Conservation (phyloP, 1,139 yeast species). For the Arxiozyma slooffiae region DNA sequence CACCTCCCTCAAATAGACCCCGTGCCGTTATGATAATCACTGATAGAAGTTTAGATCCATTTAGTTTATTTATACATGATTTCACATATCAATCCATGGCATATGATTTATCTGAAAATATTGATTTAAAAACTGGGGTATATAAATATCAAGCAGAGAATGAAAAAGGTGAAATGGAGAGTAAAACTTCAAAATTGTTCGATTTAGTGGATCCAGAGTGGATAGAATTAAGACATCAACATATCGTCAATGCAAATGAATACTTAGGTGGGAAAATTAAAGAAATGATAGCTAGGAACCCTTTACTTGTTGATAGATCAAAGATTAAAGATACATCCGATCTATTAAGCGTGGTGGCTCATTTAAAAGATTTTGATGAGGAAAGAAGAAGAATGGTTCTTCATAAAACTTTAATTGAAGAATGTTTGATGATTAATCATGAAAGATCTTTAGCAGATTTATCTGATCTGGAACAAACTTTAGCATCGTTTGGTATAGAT, state of each 20-base stretch:
- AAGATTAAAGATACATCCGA: conserved; percentile 54
- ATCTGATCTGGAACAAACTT: conserved; percentile 65
- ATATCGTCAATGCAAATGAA: conserved; percentile 69
- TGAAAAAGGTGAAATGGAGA: conserved; percentile 46
- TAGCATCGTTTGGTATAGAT: conserved; percentile 64
- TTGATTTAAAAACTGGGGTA: conserved; percentile 38
- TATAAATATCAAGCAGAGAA: conserved; percentile 55
- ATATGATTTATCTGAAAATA: conserved; percentile 47
- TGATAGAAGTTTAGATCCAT: conserved; percentile 76
- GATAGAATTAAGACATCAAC: conserved; percentile 63
- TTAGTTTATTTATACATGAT: conserved; percentile 81
- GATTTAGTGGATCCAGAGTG: conserved; percentile 64
- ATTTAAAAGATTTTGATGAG: conserved; percentile 56
- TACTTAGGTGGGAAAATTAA: conserved; percentile 50
- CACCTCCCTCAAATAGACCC: conserved; percentile 44
- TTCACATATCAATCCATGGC: conserved; percentile 93
- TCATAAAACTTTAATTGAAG: conserved; percentile 53
- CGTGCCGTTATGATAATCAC: conserved; percentile 66
- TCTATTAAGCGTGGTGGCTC: conserved; percentile 56
- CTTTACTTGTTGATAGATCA: conserved; percentile 54
- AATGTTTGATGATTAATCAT: conserved; percentile 45
- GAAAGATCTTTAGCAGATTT: conserved; percentile 49
- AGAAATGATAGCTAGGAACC: conserved; percentile 63
- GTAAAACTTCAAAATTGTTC: conserved; percentile 38
- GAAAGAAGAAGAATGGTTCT: conserved; percentile 52